Conservation (phyloP, 2,329 filamentous ascomycete genomes). For the Gnomoniopsis sp. region DNA sequence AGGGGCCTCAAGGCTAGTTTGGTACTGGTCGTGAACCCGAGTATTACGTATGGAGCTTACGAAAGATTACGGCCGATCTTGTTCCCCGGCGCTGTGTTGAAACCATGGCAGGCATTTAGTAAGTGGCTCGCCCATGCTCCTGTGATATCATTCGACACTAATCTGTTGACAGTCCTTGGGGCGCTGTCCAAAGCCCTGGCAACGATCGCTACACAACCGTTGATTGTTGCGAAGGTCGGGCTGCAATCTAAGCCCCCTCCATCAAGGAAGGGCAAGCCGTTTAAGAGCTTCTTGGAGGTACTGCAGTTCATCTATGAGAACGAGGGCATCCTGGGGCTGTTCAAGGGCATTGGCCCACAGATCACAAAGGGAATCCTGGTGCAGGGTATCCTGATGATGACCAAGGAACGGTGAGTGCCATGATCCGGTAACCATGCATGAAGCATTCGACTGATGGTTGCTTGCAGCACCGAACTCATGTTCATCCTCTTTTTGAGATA, state of each 20-base stretch:
- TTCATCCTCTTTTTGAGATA: constrained; percentile 87
- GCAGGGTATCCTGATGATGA: constrained; percentile 98
- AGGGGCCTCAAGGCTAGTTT: constrained; percentile 92
- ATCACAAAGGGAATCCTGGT: constrained; percentile 90
- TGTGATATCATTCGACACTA: background rate
- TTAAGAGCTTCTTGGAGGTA: constrained; percentile 89
- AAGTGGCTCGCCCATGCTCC: constrained; percentile 37
- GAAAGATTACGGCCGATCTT: constrained; percentile 77
- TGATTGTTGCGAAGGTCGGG: constrained; percentile 97
- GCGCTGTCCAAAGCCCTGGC: constrained; percentile 90
- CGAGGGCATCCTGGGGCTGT: constrained; percentile 78
- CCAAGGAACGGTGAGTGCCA: constrained; percentile 76
- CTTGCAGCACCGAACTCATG: constrained; percentile 72
- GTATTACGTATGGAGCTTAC: constrained; percentile 96
- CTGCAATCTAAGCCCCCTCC: constrained; percentile 90
- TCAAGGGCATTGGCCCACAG: constrained; percentile 95
- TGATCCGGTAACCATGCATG: background rate
- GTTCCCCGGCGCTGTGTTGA: constrained; percentile 70
- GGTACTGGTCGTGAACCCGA: constrained; percentile 91
- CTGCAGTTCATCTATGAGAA: constrained; percentile 91
- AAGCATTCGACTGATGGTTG: constrained; percentile 12
- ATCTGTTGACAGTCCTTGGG: constrained; percentile 65
- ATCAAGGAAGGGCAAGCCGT: constrained; percentile 79
- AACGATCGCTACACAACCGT: constrained; percentile 86
- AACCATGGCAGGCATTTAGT: constrained; percentile 89